Evolutionary conservation across 139 green algal species (phyloP).

Genomic region (Edaphochlamys debaryana): DNA sequence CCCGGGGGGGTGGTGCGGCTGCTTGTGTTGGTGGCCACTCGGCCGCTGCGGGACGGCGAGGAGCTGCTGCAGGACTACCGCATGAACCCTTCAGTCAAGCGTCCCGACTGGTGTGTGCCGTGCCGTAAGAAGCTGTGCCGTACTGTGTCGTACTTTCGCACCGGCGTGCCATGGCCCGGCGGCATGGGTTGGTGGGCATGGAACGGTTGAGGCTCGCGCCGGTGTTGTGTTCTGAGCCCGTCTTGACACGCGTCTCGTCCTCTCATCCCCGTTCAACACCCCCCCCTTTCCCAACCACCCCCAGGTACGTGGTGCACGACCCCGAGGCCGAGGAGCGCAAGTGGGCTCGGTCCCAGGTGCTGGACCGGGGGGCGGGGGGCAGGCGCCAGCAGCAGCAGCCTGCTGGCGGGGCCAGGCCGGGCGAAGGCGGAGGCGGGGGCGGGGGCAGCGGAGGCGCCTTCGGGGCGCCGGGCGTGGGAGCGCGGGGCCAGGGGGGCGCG

Average conservation of each 20-base stretch:
- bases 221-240: not conserved
- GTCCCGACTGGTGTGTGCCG: conserved; percentile 40
- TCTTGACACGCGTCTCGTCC: too few relatives aligned
- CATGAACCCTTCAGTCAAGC: conserved; percentile 40
- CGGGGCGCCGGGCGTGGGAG: too few relatives aligned
- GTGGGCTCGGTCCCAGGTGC: conserved; percentile 15
- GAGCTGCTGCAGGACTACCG: conserved; percentile 57
- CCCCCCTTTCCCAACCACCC: not conserved
- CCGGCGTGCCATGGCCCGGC: not conserved
- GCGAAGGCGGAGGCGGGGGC: too few relatives aligned
- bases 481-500: too few relatives aligned
- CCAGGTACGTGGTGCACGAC: conserved; percentile 42
- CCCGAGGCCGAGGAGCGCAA: conserved; percentile 39
- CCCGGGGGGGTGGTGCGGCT: conserved; percentile 34
- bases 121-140: too few relatives aligned
- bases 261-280: too few relatives aligned
- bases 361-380: conserved; percentile 23
- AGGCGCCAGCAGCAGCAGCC: too few relatives aligned
- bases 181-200: not conserved
- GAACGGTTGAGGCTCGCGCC: not conserved
- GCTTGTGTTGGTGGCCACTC: conserved; percentile 24
- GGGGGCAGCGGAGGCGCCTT: too few relatives aligned
- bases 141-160: not conserved
- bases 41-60: conserved; percentile 12
- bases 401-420: too few relatives aligned